Evolutionary conservation across 108 stramenopile genomes (phyloP), one percentile per base, ranked within the genome.

Genomic region (Mediolabrus comicus): DNA sequence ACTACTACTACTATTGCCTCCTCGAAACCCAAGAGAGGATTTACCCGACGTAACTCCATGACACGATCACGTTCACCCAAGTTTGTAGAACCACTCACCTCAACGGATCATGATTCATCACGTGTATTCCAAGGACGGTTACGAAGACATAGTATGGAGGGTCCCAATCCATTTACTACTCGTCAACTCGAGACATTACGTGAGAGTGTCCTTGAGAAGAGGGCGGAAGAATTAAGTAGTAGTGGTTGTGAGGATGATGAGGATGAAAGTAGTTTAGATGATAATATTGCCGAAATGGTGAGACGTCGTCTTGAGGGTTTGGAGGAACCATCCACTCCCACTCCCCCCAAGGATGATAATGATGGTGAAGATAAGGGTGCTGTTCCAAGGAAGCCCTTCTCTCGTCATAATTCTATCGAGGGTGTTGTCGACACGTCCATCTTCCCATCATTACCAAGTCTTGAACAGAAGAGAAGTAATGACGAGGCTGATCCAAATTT

Each of bases 371-470:
- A 9, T 5, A 33, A 33, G 33, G 22, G 9, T 8, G 9, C 46
- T 49, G 46, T 49, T 49, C 46, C 46, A 1, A 49, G 22, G 46
- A 49, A 49, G 46, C 46, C 46, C 46, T 49, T 49, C 46, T 49
- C 46, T 22, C 46, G 46, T 49, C 46, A 49, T 49, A 49, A 49
- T 22, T 49, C 46, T 24, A 7, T 49, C 9, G 46, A 49, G 3
- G 46, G 46, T 22, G 46, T 49, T 22, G 46, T 49, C 19, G 46
- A 49, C 46, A 17, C 46, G 6, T 49, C 22, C 46, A 49, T 49
- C 46, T 49, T 49, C 19, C 46, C 46, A 24, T 49, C 46, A 8
- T 8, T 49, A 22, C 46, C 46, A 22, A 49, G 19, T 6, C 46
- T 49, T 49, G 46, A 49, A 22, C 19, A 49, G 8, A 22, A 17